These are phyloP conservation scores for Zostera marina DNA, from an alignment of 116 monocot species.

Conservation along the genomic window DNA sequence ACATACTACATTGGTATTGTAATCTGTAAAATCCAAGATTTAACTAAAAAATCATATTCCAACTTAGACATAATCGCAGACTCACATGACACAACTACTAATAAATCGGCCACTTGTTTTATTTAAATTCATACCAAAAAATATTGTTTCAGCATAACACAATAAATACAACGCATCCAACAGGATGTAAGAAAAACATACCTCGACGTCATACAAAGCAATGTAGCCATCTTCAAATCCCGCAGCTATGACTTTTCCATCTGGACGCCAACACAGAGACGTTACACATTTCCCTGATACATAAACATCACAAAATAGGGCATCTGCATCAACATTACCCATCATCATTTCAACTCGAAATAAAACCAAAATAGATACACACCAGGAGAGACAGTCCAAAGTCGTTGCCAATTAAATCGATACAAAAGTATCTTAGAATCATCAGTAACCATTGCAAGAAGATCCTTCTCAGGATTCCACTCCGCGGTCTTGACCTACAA, in stretches of 20 bases:
- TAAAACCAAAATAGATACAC: not conserved
- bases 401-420: constrained; percentile 97
- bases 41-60: too few relatives aligned
- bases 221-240: constrained; percentile 93
- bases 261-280: constrained; percentile 95
- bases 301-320: not conserved
- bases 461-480: constrained; percentile 98
- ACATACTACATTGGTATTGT: too few relatives aligned
- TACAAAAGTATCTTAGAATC: constrained; percentile 79
- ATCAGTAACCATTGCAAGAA: constrained; percentile 82
- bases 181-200: constrained; percentile 11
- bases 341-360: not conserved
- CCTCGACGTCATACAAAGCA: constrained; percentile 89
- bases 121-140: not conserved
- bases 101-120: too few relatives aligned
- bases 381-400: constrained; percentile 91
- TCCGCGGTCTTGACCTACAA: constrained; percentile 73
- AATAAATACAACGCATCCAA: not conserved
- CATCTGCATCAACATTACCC: not conserved
- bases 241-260: constrained; percentile 80
- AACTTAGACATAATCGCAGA: too few relatives aligned
- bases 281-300: constrained; percentile 56
- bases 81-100: too few relatives aligned
- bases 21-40: too few relatives aligned
- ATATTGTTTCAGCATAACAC: not conserved